Evolutionary conservation across 305 asterid species (phyloP).

Genomic region (Solanum hybrid): DNA sequence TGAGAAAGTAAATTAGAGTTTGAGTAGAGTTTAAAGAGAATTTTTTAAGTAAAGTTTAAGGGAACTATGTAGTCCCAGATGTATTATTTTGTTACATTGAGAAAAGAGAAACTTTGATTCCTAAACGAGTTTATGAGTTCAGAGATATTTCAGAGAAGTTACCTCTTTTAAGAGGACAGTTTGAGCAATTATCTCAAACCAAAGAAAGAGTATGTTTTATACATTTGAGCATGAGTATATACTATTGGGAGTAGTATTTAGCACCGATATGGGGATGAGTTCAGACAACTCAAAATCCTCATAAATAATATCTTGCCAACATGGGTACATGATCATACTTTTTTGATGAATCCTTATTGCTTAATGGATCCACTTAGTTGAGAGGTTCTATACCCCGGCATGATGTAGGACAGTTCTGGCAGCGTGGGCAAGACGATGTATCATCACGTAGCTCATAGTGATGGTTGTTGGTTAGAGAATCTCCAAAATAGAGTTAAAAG

Average conservation of each 20-base stretch:
- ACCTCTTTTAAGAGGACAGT: no score
- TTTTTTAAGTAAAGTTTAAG: no score
- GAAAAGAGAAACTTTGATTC: no score
- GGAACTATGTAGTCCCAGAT: no score
- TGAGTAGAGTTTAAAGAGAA: no score
- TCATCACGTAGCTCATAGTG: not conserved
- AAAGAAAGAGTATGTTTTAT: no score
- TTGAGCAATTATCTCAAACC: no score
- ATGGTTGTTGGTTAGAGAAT: not conserved
- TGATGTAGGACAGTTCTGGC: not conserved
- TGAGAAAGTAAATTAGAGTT: no score
- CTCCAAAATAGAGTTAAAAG: not conserved
- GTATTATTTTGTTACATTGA: no score
- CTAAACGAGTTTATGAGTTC: no score
- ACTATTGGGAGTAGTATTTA: not conserved
- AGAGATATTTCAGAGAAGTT: no score
- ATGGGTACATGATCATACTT: not conserved
- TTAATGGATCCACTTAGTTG: not conserved
- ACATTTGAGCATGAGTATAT: no score
- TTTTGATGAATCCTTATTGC: not conserved
- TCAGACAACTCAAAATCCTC: not conserved
- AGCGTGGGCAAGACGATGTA: not conserved
- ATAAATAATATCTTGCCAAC: not conserved
- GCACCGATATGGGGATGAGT: not conserved
- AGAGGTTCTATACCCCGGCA: not conserved